A percentile compares a stretch with the other conserved stretches of the same genome.
Conservation (phyloP, 2,329 filamentous ascomycete genomes). For the Colletotrichum sp. region DNA sequence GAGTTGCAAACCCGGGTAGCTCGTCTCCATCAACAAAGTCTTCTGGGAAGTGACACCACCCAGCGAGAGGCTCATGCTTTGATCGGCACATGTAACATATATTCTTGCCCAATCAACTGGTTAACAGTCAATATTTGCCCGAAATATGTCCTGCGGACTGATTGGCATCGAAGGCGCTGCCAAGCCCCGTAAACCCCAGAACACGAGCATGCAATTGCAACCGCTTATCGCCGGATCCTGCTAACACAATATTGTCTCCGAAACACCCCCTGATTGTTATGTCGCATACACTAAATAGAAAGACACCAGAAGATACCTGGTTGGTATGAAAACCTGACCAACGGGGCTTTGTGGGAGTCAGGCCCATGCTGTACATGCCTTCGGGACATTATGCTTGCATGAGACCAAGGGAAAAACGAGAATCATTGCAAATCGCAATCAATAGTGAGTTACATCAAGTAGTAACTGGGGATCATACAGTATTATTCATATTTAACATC, state of each 20-base stretch:
- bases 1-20: accelerated
- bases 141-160: too few relatives aligned
- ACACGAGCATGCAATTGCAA: background rate
- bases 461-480: accelerated
- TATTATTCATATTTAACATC: background rate
- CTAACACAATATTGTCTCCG: accelerated
- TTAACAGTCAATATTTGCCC: too few relatives aligned
- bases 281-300: background rate
- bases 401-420: background rate
- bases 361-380: background rate
- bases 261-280: background rate
- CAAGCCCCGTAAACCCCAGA: too few relatives aligned
- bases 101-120: accelerated
- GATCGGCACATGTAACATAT: accelerated
- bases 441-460: background rate
- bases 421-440: too few relatives aligned
- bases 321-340: background rate
- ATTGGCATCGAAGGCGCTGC: too few relatives aligned
- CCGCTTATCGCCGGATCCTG: background rate
- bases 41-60: accelerated
- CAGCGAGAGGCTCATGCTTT: background rate
- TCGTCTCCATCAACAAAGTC: background rate
- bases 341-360: background rate
- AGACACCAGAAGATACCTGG: background rate
- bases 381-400: background rate